These are phyloP conservation scores for Avena insularis DNA, from an alignment of 176 grass and related monocot genomes.

Conservation along the genomic window DNA sequence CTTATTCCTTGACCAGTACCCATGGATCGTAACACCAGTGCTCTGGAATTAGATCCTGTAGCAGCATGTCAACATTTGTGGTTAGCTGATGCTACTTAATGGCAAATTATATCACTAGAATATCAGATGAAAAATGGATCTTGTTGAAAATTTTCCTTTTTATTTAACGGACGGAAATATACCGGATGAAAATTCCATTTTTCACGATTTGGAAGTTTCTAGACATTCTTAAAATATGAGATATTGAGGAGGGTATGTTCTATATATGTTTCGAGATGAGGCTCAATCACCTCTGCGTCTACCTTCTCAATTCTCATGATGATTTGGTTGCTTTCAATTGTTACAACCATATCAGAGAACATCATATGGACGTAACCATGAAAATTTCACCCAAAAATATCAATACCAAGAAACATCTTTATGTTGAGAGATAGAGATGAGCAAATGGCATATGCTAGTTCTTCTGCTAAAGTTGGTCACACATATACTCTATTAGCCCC, in stretches of 20 bases:
- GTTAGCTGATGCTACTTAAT: constrained; percentile 11
- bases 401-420: background rate
- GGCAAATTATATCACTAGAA: constrained; percentile 3
- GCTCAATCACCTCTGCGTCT: background rate
- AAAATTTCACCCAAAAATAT: background rate
- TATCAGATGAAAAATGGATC: background rate
- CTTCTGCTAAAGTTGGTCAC: constrained; percentile 1
- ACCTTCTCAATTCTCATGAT: background rate
- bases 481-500: background rate
- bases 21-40: background rate
- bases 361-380: constrained; percentile 8
- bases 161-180: background rate
- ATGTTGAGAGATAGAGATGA: background rate
- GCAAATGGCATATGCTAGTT: background rate
- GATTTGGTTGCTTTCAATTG: background rate
- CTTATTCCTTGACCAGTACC: constrained; percentile 20
- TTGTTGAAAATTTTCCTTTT: too few relatives aligned
- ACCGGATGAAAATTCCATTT: background rate
- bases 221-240: background rate
- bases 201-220: background rate
- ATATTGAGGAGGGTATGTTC: background rate
- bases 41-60: constrained; percentile 47
- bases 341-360: background rate
- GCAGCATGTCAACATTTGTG: constrained; percentile 21
- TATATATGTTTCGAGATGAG: constrained; percentile 12